These are phyloP conservation scores for Tulasnella calospora DNA, from an alignment of 768 basidiomycete genomes.

Conservation along the genomic window DNA sequence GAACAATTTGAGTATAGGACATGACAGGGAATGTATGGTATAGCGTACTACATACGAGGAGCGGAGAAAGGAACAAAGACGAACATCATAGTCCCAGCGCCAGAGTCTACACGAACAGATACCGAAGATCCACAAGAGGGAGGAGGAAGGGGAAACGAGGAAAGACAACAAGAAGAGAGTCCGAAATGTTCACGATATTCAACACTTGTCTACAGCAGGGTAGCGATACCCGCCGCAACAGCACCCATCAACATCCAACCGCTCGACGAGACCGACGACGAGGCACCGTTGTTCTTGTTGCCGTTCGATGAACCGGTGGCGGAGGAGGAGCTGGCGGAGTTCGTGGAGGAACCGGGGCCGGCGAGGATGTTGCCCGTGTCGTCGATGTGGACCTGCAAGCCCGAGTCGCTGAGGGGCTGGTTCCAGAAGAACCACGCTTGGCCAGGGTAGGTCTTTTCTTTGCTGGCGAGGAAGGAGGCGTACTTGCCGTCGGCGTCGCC, in stretches of 20 bases:
- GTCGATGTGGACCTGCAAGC: constrained; percentile 1
- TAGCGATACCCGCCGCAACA: not conserved
- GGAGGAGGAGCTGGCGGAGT: not conserved
- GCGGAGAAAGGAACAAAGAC: too few relatives aligned
- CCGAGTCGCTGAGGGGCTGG: constrained; percentile 13
- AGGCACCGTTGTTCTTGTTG: not conserved
- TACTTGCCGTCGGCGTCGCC: constrained; percentile 20
- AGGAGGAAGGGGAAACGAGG: too few relatives aligned
- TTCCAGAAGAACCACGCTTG: constrained; percentile 26
- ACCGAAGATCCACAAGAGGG: too few relatives aligned
- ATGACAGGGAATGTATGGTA: too few relatives aligned
- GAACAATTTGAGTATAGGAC: too few relatives aligned
- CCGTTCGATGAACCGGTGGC: not conserved
- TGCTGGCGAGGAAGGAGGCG: not conserved
- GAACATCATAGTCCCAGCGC: too few relatives aligned
- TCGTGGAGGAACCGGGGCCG: not conserved
- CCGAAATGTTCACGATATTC: too few relatives aligned
- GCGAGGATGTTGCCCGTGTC: not conserved
- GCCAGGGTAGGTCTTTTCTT: constrained; percentile 12
- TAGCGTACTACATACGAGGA: too few relatives aligned
- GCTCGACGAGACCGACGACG: not conserved
- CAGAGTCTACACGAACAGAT: too few relatives aligned
- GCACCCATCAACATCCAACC: not conserved
- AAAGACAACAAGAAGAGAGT: too few relatives aligned
- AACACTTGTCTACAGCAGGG: not conserved